These are phyloP conservation scores for Penicillium sp. DNA, from an alignment of 2,329 filamentous ascomycete species.

Conservation along the genomic window DNA sequence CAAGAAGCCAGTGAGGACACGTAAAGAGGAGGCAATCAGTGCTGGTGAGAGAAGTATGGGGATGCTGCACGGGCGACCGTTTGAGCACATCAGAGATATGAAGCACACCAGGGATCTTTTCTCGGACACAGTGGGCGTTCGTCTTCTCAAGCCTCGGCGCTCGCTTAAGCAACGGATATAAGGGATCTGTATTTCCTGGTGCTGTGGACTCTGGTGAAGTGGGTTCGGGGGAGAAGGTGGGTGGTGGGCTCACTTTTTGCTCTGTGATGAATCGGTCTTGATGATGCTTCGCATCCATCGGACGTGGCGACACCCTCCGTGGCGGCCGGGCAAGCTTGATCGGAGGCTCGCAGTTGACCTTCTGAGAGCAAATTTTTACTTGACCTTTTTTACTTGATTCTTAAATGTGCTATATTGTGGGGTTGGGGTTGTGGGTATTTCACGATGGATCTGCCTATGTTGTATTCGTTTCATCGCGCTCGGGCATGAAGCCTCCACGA, in stretches of 20 bases:
- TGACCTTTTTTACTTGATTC: neutral
- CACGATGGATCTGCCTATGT: neutral
- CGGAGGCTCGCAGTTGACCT: conserved; percentile 2
- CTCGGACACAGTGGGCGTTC: conserved; percentile 7
- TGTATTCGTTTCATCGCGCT: neutral
- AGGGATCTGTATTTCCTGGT: neutral
- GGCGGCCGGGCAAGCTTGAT: conserved; percentile 5
- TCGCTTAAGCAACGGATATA: conserved; percentile 2
- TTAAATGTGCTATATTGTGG: neutral
- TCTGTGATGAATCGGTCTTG: conserved; percentile 3
- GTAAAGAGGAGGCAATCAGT: neutral
- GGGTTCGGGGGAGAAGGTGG: conserved; percentile 1
- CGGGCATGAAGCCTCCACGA: neutral
- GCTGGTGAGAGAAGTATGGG: conserved; percentile 1
- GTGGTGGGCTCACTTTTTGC: neutral
- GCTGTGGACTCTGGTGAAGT: conserved; percentile 6
- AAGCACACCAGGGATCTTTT: conserved; percentile 3
- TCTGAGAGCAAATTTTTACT: conserved; percentile 1
- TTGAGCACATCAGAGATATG: conserved; percentile 1
- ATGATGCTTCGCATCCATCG: conserved; percentile 6
- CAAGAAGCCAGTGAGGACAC: neutral
- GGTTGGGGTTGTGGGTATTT: neutral
- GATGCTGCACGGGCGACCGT: conserved; percentile 4
- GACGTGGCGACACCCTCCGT: conserved; percentile 6
- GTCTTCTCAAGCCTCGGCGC: conserved; percentile 7